Percentiles rank a stretch among this genome's conserved stretches.
phyloP scores from a whole-genome alignment of 345 rosid species.

The Erodium maritimum region DNA sequence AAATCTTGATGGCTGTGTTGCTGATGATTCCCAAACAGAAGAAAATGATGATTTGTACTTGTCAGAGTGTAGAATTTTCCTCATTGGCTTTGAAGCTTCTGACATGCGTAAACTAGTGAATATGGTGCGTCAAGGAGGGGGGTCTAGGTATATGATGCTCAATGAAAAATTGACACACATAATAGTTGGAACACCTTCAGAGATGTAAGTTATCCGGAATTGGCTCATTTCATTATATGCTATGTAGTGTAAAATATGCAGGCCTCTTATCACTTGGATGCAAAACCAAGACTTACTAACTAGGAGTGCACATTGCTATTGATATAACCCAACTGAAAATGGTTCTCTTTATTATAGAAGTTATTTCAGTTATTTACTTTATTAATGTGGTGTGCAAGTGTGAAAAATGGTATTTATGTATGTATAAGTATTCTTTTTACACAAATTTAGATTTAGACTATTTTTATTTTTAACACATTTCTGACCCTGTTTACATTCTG shows the following conservation, averaged over 20 bases:
- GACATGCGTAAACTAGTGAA: conserved; percentile 68
- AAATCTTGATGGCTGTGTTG: conserved; percentile 43
- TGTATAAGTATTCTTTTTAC: too few relatives aligned
- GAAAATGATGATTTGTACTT: conserved; percentile 71
- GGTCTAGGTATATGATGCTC: conserved; percentile 51
- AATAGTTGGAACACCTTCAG: conserved; percentile 78
- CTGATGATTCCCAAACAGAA: conserved; percentile 72
- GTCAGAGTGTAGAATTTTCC: conserved; percentile 68
- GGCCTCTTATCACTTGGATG: neutral
- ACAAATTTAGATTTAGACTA: neutral
- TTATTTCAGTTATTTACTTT: neutral
- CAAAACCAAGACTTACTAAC: neutral
- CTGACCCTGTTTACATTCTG: neutral
- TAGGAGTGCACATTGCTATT: neutral
- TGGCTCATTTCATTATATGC: neutral
- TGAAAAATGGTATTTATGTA: too few relatives aligned
- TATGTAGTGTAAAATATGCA: neutral
- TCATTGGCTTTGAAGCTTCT: conserved; percentile 79
- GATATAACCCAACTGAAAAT: neutral
- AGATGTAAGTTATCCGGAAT: conserved; percentile 44
- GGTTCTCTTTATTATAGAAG: neutral
- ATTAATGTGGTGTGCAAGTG: neutral
- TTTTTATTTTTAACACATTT: too few relatives aligned
- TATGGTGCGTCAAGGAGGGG: conserved; percentile 77
- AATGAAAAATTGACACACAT: conserved; percentile 79